Conservation (phyloP, 2,329 filamentous ascomycete species). For the Diaporthe destruens region DNA sequence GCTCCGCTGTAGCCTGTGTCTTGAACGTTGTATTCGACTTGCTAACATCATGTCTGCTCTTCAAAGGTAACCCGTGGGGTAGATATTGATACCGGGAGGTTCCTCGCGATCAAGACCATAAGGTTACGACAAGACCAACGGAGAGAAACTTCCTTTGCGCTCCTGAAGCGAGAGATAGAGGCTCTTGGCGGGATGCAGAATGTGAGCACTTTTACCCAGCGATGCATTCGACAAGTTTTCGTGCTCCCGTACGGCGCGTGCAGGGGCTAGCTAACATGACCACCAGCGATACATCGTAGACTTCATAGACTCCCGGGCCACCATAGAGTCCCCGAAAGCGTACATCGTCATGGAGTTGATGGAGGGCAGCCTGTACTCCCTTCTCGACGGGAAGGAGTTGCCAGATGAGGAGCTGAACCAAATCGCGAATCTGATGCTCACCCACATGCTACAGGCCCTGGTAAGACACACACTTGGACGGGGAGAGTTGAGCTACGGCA, state of each 20-base stretch:
- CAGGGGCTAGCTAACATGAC: not conserved
- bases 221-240: too few relatives aligned
- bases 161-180: constrained; percentile 14
- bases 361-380: constrained; percentile 6
- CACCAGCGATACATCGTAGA: constrained; percentile 10
- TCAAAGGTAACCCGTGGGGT: not conserved
- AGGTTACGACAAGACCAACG: not conserved
- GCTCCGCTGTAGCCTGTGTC: too few relatives aligned
- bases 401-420: not conserved
- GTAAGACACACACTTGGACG: not conserved
- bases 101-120: constrained; percentile 4
- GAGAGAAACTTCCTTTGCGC: not conserved
- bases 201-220: not conserved
- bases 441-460: constrained; percentile 23
- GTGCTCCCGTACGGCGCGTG: too few relatives aligned
- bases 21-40: too few relatives aligned
- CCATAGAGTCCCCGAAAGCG: not conserved
- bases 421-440: not conserved
- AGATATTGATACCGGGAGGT: constrained; percentile 18
- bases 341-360: constrained; percentile 24
- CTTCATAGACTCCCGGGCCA: constrained; percentile 1
- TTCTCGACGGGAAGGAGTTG: not conserved
- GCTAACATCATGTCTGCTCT: too few relatives aligned
- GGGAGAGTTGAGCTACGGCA: too few relatives aligned
- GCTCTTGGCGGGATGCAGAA: constrained; percentile 2